These are phyloP conservation scores for Dipodascus albidus DNA, from an alignment of 805 yeast genomes.

Conservation along the genomic window DNA sequence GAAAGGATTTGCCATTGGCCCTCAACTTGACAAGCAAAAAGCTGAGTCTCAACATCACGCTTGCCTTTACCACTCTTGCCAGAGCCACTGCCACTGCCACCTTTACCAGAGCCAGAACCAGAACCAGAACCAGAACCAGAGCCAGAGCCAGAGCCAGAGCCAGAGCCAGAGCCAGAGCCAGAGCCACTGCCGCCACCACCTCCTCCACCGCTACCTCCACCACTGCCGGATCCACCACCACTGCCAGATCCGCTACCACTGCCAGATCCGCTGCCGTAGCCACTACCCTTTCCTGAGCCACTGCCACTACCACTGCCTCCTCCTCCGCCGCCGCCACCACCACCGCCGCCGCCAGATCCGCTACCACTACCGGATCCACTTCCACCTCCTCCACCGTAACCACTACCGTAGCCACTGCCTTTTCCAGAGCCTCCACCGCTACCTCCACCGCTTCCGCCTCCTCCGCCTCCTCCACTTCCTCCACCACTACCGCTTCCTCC, in stretches of 20 bases:
- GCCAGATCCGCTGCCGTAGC: conserved; percentile 3
- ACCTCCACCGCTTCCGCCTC: neutral
- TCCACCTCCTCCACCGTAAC: neutral
- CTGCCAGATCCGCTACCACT: too few species aligned
- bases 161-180: conserved; percentile 4
- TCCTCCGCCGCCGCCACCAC: conserved; percentile 7
- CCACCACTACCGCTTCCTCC: neutral
- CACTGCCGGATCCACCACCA: too few species aligned
- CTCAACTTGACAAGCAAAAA: neutral
- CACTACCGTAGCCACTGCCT: neutral
- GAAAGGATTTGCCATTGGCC: neutral
- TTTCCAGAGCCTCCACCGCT: neutral
- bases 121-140: too few species aligned
- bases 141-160: neutral
- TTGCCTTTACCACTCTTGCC: conserved; percentile 1
- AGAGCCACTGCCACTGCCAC: conserved; percentile 11
- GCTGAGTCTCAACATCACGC: neutral
- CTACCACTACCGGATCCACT: neutral
- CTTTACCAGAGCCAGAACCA: conserved; percentile 11
- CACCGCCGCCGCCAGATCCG: neutral
- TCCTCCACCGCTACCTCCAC: conserved; percentile 7
- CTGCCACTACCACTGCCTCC: conserved; percentile 2
- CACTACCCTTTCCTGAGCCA: neutral
- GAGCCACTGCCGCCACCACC: conserved; percentile 12
- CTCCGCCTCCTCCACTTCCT: neutral